phyloP scores from a whole-genome alignment of 352 stramenopile genomes.

The Phytophthora palmivora region DNA sequence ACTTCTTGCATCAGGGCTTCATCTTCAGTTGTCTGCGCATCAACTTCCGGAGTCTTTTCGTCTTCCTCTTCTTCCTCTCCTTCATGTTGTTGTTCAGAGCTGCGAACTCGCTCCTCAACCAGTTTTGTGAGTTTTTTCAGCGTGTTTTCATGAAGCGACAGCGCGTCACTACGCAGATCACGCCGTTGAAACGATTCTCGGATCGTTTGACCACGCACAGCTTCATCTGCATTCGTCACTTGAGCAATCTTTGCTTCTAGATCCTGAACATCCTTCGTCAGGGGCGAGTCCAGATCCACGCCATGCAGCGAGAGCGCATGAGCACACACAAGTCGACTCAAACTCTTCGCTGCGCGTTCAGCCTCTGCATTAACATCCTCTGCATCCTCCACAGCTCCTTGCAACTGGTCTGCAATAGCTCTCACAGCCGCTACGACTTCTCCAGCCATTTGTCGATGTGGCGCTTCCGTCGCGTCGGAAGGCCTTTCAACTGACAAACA shows the following conservation, averaged over 20 bases:
- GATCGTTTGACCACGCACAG: slow-evolving; percentile 73
- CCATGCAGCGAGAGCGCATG: slow-evolving; percentile 60
- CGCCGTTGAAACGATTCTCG: slow-evolving; percentile 81
- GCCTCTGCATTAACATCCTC: slow-evolving; percentile 41
- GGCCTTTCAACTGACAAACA: slow-evolving; percentile 57
- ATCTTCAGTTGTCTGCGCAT: slow-evolving; percentile 31
- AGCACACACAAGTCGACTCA: slow-evolving; percentile 60
- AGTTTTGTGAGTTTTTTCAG: slow-evolving; percentile 51
- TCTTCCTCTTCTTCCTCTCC: slow-evolving; percentile 25
- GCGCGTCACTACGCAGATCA: slow-evolving; percentile 75
- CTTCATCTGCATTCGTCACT: slow-evolving; percentile 53
- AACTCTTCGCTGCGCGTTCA: slow-evolving; percentile 43
- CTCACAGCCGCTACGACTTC: slow-evolving; percentile 54
- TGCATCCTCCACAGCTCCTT: slow-evolving; percentile 26
- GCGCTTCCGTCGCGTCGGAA: slow-evolving; percentile 26
- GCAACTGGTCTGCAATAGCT: slow-evolving; percentile 28
- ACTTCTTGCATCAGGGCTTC: slow-evolving; percentile 47
- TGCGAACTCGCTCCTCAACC: slow-evolving; percentile 46
- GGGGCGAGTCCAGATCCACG: slow-evolving; percentile 42
- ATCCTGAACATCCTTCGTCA: slow-evolving; percentile 57
- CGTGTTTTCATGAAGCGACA: slow-evolving; percentile 58
- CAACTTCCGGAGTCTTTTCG: slow-evolving; percentile 16
- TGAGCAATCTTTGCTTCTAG: slow-evolving; percentile 58
- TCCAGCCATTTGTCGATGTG: slow-evolving; percentile 50
- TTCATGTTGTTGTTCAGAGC: slow-evolving; percentile 43